Conservation (phyloP, 164 flowering plant species). For the Stephania cephalantha region DNA sequence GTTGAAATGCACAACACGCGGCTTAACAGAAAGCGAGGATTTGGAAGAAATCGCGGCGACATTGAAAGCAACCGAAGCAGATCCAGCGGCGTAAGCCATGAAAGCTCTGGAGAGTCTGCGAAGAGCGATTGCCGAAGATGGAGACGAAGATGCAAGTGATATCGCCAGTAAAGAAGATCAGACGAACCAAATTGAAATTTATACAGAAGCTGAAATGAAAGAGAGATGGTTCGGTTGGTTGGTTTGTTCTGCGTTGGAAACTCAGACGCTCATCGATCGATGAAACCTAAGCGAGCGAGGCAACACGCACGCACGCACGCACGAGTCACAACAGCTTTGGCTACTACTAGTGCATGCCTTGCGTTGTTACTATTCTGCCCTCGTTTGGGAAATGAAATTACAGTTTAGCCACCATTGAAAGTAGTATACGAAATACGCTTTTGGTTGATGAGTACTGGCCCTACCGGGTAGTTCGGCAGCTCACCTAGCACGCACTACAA, state of each 20-base stretch:
- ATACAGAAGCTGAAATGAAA: not conserved
- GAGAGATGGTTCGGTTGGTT: not conserved
- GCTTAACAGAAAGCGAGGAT: constrained; percentile 4
- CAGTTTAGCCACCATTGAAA: not conserved
- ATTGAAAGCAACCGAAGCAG: constrained; percentile 1
- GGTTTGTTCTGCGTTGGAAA: not conserved
- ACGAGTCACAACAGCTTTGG: not conserved
- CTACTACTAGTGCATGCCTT: not conserved
- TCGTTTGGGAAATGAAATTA: not conserved
- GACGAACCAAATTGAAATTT: not conserved
- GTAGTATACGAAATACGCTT: not conserved
- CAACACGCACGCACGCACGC: not conserved
- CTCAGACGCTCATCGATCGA: not conserved
- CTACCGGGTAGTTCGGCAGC: not conserved
- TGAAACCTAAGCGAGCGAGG: not conserved
- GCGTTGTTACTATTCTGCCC: not conserved
- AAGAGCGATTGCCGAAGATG: not conserved
- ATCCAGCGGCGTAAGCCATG: constrained; percentile 6
- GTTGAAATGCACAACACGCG: constrained; percentile 6
- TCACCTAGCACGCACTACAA: not conserved
- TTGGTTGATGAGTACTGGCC: not conserved
- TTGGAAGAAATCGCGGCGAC: constrained; percentile 2
- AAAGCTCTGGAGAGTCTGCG: constrained; percentile 1
- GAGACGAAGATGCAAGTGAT: not conserved
- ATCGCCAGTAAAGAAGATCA: constrained; percentile 9